A percentile compares a stretch with the other conserved stretches of the same genome.
phyloP scores from a whole-genome alignment of 2,329 filamentous ascomycete genomes.

The Xylariaceae sp. region DNA sequence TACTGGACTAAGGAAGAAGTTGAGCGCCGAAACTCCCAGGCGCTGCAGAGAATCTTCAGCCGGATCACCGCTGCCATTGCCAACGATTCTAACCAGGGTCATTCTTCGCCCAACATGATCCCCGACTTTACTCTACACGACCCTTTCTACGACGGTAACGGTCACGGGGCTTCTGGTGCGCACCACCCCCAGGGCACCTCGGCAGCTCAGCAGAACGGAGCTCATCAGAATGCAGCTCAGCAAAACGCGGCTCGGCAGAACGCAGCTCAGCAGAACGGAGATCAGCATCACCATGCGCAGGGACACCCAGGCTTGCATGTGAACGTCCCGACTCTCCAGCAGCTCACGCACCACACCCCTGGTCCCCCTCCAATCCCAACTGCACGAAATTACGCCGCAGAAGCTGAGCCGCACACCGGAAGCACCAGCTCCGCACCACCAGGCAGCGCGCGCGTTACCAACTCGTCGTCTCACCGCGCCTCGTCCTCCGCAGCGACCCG shows the following conservation, averaged over 20 bases:
- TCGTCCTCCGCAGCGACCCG: too few relatives aligned
- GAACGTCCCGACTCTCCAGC: too few relatives aligned
- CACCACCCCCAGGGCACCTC: not conserved
- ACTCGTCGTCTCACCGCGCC: too few relatives aligned
- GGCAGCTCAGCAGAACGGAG: not conserved
- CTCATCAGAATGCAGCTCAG: too few relatives aligned
- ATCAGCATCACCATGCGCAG: not conserved
- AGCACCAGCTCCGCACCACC: too few relatives aligned
- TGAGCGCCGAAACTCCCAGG: conserved; percentile 5
- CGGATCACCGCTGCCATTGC: conserved; percentile 2
- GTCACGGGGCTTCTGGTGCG: not conserved
- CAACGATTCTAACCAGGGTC: not conserved
- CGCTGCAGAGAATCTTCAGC: conserved; percentile 5
- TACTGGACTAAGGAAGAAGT: conserved; percentile 18
- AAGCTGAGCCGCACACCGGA: too few relatives aligned
- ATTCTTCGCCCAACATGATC: not conserved
- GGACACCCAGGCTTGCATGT: not conserved
- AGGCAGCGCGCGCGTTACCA: too few relatives aligned
- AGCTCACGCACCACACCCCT: too few relatives aligned
- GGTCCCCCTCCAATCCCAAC: too few relatives aligned
- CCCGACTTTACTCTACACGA: conserved; percentile 1
- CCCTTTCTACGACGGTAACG: conserved; percentile 13
- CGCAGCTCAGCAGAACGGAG: not conserved
- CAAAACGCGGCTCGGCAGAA: too few relatives aligned
- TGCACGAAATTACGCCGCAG: too few relatives aligned